Evolutionary conservation across 208 protist species (phyloP), one percentile per base, ranked within the genome.

Genomic region (Herpetomonas tarakana): DNA sequence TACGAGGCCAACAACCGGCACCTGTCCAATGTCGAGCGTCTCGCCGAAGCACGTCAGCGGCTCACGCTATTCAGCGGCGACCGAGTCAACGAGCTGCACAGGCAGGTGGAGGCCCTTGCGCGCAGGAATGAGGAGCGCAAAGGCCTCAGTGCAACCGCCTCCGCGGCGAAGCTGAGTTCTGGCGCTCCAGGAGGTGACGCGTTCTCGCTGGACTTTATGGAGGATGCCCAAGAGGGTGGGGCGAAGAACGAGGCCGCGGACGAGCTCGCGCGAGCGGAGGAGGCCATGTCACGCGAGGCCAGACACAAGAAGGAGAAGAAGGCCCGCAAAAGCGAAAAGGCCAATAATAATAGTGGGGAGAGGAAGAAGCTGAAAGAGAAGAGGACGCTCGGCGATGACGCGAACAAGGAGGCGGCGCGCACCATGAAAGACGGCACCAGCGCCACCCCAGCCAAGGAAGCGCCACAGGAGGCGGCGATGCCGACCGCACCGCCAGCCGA

Each of bases 1-100:
- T 94, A 94, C 58, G 81, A 94, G 52, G 78, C 65, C 6, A 58
- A 85, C 19, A 73, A 76, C 44, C 65, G 69, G 1, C 71, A 71
- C 50, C 65, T 28, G 18, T 26, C 54, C 21, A 88, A 79, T 58
- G 55, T 71, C 27, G 74, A 84, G 56, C 61, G 74, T n/a, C 70
- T 94, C 14, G 58, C 54, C 0, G 27, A 68, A 12, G 80, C 62
- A 0, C 55, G 59, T 0, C 21, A 50, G 26, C 39, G 46, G 11
- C 70, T 94, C 12, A 38, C 41, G 6, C 31, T 51, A 12, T 84
- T 87, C 66, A 79, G 62, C 50, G 88, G 88, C 3, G 65, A 67
- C n/a, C 80, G 85, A 53, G 69, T 86, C 0, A 69, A 81, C 16
- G 24, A 58, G 26, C 53, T 94, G 58, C 62, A 58, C 0, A 24